Base-by-base conservation (phyloP, 768 basidiomycete species). In the Auricularia cornea region DNA sequence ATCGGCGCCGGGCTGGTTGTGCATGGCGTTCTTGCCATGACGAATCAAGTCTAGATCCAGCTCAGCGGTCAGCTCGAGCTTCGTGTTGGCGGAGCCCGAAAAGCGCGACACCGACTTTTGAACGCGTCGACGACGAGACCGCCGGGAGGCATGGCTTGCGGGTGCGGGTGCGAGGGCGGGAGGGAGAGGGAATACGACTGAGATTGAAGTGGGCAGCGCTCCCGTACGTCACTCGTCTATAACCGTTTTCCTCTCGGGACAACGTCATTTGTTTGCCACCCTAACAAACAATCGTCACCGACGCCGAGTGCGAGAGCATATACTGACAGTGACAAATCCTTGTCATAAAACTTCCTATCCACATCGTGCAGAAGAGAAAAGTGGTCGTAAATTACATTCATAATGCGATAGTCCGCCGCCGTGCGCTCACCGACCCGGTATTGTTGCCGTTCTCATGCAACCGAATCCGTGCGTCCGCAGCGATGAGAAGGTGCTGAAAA, bases 41-140 rank as follows among this genome's bases (percentile, higher is more conserved):
- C 81, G 77, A 59, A 83, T 79, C 65, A 83, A 78, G 71, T 82
- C 81, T 83, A 67, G 26, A 66, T 65, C 28, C 32, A n/a, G 60
- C n/a, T 12, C 31, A 28, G 38, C 61, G 28, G 38, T 65, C 59
- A 65, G 70, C 64, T 65, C 35, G 16, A 38, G 35, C 35, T 59
- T 60, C 62, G 64, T 66, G 60, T 70, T 67, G 68, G 64, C 67
- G 69, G 66, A 66, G 60, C 65, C 67, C 31, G 48, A 61, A 60
- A 41, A 35, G 28, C 44, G 11, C 51, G 12, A 44, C 32, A 75
- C 80, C 44, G 72, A 92, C 92, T 94, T 81, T 93, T 94, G 79
- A 94, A 90, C 26, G 89, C 88, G 75, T 93, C 86, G 69, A 94
- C 88, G 60, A 92, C 88, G 63, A 81, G 81, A 65, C 74, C 73